Evolutionary conservation across 352 stramenopile species (phyloP).

Genomic region (Plasmopara viticola): DNA sequence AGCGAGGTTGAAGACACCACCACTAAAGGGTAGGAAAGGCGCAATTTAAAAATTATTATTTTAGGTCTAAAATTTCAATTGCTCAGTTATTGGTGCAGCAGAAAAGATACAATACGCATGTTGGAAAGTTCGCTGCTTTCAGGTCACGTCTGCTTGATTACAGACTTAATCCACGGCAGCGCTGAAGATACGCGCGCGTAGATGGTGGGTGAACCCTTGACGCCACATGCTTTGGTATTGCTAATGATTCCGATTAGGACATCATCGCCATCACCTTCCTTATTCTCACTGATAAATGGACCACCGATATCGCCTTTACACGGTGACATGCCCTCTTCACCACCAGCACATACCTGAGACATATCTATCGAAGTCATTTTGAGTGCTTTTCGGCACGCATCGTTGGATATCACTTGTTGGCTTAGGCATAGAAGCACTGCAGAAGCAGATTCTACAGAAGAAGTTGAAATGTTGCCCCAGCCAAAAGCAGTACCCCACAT

Average conservation of each 20-base stretch:
- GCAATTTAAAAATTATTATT: too few relatives aligned
- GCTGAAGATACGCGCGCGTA: constrained; percentile 23
- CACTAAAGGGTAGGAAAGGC: too few relatives aligned
- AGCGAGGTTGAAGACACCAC: too few relatives aligned
- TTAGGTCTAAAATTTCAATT: too few relatives aligned
- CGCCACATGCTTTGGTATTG: constrained; percentile 34
- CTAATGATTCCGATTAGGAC: constrained; percentile 41
- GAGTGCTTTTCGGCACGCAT: constrained; percentile 12
- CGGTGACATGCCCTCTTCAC: constrained; percentile 17
- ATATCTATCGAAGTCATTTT: constrained; percentile 12
- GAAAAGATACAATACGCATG: too few relatives aligned
- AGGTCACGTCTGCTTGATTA: constrained; percentile 5
- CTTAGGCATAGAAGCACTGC: too few relatives aligned
- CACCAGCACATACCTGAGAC: constrained; percentile 26
- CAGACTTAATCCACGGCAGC: constrained; percentile 17
- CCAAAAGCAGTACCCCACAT: too few relatives aligned
- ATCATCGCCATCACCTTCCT: constrained; percentile 21
- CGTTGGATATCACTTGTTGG: constrained; percentile 1
- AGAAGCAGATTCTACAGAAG: too few relatives aligned
- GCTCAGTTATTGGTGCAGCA: too few relatives aligned
- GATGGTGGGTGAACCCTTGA: constrained; percentile 17
- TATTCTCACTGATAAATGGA: constrained; percentile 22
- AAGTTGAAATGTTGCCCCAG: too few relatives aligned
- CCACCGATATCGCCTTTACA: constrained; percentile 32
- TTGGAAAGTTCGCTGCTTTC: too few relatives aligned